Base-by-base conservation (phyloP, 345 rosid genomes). In the Arabis hirsuta region DNA sequence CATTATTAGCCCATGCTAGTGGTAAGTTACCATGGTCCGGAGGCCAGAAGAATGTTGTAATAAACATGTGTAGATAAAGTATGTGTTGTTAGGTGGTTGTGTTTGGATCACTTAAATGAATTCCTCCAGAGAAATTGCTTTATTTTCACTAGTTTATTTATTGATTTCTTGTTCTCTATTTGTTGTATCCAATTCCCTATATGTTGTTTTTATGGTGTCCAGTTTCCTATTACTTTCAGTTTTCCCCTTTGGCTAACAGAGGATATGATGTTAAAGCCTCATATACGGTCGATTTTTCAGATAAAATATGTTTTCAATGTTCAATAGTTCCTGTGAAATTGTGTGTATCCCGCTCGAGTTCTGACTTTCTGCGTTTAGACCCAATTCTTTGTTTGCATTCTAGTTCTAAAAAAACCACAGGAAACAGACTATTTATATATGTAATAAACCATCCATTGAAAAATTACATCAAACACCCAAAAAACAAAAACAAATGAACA, bases 361-460 rank as follows among this genome's bases (percentile, higher is more conserved):
- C 24, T 22, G 24, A 22, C 1, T 22, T 22, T 29, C 4, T 27
- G 3, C 4, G 31, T 27, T 29, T 29, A 29, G 3, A 0, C 32
- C 32, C 32, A 29, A 4, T 29, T 29, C 32, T 29, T 29, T 29
- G 32, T 29, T 29, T 29, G 32, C 32, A 29, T 29, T 29, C 32
- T 29, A 29, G 32, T 29, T 29, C 32, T 16, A 16, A 16, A 16
- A 29, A 26, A 20, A 3, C 5, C 22, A 27, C 14, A 50, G 26
- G 55, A 72, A 53, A 32, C 61, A 62, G 38, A 51, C 27, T 55
- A 44, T 53, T 72, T 53, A 72, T 72, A 63, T 68, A 67, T 67
- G 63, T 74, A 24, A 51, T 44, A 44, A 22, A 22, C 24, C 5
- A 7, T 32, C n/a, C 60, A 55, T n/a, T 60, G 44, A 26, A 58